These are phyloP conservation scores for Pleurozium schreberi DNA, from an alignment of 225 moss, liverwort and hornwort species.

Conservation along the genomic window DNA sequence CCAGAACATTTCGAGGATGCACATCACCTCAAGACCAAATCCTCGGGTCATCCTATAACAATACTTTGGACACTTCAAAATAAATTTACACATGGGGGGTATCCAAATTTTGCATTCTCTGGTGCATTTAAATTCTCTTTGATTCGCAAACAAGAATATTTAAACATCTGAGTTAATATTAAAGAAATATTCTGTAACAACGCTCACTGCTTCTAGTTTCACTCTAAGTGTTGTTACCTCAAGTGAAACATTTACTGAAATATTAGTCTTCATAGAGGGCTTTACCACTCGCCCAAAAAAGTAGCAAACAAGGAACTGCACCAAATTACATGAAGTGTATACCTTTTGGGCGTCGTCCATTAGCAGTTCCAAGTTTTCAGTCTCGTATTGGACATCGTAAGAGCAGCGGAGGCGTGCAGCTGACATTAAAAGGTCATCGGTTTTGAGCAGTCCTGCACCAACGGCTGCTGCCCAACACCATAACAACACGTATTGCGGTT, in stretches of 20 bases:
- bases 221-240: no score
- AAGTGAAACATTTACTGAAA: neutral
- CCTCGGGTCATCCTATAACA: neutral
- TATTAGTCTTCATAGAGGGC: neutral
- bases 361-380: conserved; percentile 69
- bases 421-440: conserved; percentile 71
- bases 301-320: neutral
- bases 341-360: conserved; percentile 88
- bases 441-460: conserved; percentile 72
- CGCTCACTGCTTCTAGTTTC: neutral
- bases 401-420: conserved; percentile 71
- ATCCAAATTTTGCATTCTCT: neutral
- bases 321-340: neutral
- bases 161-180: neutral
- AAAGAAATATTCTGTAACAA: neutral
- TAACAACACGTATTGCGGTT: conserved; percentile 70
- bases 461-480: conserved; percentile 99
- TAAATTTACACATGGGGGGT: no score
- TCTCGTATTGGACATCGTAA: conserved; percentile 76
- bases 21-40: neutral
- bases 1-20: neutral
- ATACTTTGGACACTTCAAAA: neutral
- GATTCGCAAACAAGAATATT: neutral
- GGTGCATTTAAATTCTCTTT: neutral
- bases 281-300: neutral